Evolutionary conservation across 176 grass and related monocot species (phyloP), one percentile per base, ranked within the genome.

Genomic region (Chrysopogon serrulatus): DNA sequence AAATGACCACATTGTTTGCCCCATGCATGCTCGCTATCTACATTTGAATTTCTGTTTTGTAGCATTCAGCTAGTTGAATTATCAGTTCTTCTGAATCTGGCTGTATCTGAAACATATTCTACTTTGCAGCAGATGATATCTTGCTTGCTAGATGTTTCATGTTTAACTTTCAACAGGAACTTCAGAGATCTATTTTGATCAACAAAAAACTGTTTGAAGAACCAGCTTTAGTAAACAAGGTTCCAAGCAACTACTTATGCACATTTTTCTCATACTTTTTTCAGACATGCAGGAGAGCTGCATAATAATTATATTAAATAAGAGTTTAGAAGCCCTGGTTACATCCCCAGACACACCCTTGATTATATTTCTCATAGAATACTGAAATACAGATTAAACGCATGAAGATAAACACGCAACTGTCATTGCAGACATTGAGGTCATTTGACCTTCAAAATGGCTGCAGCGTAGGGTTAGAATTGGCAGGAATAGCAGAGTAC

Each of bases 41-140:
- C 71, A 43, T 27, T 73, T 74, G 41, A 14, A 42, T 48, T 54
- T 74, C 3, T 47, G 36, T 57, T 60, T 73, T 78, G 65, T 78
- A 83, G 70, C 65, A 71, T 47, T 26, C 17, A 83, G 13, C 54
- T 48, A 86, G 73, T 74, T 83, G 68, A 79, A 74, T 73, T 69
- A 42, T 79, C 61, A 49, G 39, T 87, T 66, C 63, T 68, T 84
- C 63, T 73, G 60, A 74, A 79, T 74, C 68, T 82, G 47, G 47
- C 8, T 83, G 74, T 87, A 87, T 62, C 47, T 49, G 73, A 72
- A n/a, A 24, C 35, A 24, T 41, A 24, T 84, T 72, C 26, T 68
- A 73, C 45, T 73, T 74, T 79, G 31, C 6, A 4, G 44, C 33
- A 19, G 49, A 78, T 56, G 33, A 78, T 41, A 73, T 65, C 27